Conservation (phyloP, 345 rosid genomes). For the Arabis hirsuta region DNA sequence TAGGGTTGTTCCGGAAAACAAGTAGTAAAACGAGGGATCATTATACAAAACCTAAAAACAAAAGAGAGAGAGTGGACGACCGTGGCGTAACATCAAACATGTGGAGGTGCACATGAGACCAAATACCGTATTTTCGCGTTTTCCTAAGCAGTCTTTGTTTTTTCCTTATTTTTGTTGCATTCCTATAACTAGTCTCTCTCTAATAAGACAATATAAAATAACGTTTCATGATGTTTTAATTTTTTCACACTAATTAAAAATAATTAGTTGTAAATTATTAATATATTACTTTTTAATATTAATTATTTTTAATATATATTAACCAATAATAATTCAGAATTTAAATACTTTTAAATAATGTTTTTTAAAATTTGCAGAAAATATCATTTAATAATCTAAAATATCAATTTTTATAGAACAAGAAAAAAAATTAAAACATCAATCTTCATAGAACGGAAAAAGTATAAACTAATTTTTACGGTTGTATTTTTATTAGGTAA, state of each 20-base stretch:
- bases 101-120: constrained; percentile 36
- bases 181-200: not conserved
- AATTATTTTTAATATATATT: too few species aligned
- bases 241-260: too few species aligned
- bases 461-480: not conserved
- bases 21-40: constrained; percentile 11
- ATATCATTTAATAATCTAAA: too few species aligned
- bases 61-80: constrained; percentile 36
- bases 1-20: not conserved
- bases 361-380: too few species aligned
- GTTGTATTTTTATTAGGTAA: not conserved
- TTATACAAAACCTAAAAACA: not conserved
- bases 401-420: too few species aligned
- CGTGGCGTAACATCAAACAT: constrained; percentile 23
- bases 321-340: too few species aligned
- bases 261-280: too few species aligned
- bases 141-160: constrained; percentile 10
- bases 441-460: too few species aligned
- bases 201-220: not conserved
- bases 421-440: too few species aligned
- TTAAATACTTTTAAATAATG: too few species aligned
- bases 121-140: constrained; percentile 24
- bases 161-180: not conserved
- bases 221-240: not conserved
- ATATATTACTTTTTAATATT: too few species aligned